Evolutionary conservation across 495 filamentous ascomycete genomes (phyloP).

Genomic region (Glutinoglossum americanum): DNA sequence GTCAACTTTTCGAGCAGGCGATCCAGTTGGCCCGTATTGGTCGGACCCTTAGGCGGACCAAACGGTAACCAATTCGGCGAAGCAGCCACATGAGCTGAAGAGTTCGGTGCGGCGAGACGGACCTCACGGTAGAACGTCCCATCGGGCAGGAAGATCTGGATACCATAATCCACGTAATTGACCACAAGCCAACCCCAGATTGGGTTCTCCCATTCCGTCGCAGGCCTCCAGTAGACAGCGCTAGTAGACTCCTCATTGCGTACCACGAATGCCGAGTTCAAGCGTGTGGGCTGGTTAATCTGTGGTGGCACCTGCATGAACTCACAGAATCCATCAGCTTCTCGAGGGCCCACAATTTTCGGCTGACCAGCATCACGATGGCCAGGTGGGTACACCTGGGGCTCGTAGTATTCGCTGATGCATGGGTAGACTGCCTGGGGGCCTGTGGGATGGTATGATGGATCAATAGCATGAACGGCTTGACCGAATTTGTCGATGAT

Average conservation of each 20-base stretch:
- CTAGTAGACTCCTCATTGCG: neutral
- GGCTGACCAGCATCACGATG: conserved; percentile 10
- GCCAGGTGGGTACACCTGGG: conserved; percentile 5
- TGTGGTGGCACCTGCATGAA: conserved; percentile 24
- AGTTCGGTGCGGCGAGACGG: conserved; percentile 15
- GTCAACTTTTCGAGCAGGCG: conserved; percentile 14
- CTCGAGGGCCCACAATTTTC: too few relatives aligned
- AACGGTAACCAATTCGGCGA: conserved; percentile 25
- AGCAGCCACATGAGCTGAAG: neutral
- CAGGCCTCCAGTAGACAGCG: conserved; percentile 10
- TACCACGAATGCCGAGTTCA: conserved; percentile 21
- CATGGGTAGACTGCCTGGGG: conserved; percentile 12
- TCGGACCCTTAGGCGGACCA: neutral
- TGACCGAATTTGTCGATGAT: conserved; percentile 31
- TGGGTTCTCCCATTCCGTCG: conserved; percentile 25
- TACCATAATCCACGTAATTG: conserved; percentile 26
- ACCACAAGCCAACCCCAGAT: conserved; percentile 33
- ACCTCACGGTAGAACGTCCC: conserved; percentile 31
- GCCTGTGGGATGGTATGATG: conserved; percentile 7
- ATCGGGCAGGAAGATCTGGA: conserved; percentile 28
- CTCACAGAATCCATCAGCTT: neutral
- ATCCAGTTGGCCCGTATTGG: conserved; percentile 16
- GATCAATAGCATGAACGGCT: conserved; percentile 8
- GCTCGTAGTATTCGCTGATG: conserved; percentile 11
- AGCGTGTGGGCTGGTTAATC: conserved; percentile 27